phyloP scores from a whole-genome alignment of 768 basidiomycete species.

The Tricholoma bakamatsutake region DNA sequence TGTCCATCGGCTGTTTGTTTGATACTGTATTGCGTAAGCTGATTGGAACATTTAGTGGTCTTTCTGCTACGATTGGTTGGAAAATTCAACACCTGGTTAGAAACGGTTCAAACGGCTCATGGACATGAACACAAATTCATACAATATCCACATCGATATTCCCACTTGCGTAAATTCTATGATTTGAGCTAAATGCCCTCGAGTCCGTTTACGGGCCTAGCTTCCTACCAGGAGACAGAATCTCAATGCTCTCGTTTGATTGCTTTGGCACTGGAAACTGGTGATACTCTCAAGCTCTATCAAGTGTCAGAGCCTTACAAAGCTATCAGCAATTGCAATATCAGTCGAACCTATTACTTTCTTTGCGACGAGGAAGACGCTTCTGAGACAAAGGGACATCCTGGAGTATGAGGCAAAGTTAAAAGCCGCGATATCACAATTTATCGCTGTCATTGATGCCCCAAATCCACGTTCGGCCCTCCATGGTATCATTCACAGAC shows the following conservation, averaged over 20 bases:
- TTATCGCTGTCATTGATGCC: conserved; percentile 33
- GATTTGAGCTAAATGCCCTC: conserved; percentile 17
- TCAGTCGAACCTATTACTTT: conserved; percentile 36
- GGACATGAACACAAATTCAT: conserved; percentile 56
- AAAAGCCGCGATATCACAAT: conserved; percentile 34
- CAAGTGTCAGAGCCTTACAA: conserved; percentile 28
- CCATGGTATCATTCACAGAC: conserved; percentile 29
- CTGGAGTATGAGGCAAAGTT: conserved; percentile 51
- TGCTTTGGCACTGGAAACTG: conserved; percentile 56
- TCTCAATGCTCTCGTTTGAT: conserved; percentile 48
- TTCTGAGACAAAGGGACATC: conserved; percentile 56
- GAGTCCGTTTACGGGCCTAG: conserved; percentile 32
- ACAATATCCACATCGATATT: conserved; percentile 63
- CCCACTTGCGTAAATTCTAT: conserved; percentile 70
- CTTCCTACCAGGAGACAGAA: conserved; percentile 29
- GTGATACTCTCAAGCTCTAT: conserved; percentile 51
- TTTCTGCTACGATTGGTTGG: conserved; percentile 69
- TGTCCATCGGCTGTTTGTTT: conserved; percentile 35
- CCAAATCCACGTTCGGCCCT: conserved; percentile 26
- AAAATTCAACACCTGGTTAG: conserved; percentile 60
- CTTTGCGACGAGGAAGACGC: conserved; percentile 30
- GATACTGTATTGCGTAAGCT: neutral
- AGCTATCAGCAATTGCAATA: conserved; percentile 11
- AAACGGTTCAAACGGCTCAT: conserved; percentile 51
- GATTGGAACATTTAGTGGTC: conserved; percentile 36